A percentile compares a stretch with the other conserved stretches of the same genome.
These are phyloP conservation scores for Podospora comata DNA, from an alignment of 495 filamentous ascomycete species.

Conservation along the genomic window DNA sequence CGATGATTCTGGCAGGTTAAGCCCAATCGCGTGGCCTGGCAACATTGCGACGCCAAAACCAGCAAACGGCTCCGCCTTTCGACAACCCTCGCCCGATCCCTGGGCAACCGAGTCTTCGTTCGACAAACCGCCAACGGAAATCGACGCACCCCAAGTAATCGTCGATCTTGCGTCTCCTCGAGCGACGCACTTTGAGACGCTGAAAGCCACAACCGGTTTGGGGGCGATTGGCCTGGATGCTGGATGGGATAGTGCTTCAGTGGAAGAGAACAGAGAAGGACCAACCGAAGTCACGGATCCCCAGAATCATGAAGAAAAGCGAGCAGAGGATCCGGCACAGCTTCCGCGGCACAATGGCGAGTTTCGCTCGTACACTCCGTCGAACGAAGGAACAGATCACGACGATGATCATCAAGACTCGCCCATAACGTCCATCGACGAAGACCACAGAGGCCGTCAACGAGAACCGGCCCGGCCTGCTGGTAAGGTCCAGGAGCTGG, in stretches of 20 bases:
- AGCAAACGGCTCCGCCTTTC: conserved; percentile 31
- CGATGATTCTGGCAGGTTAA: conserved; percentile 31
- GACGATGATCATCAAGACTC: conserved; percentile 44
- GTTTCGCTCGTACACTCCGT: conserved; percentile 39
- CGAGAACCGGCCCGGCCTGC: conserved; percentile 32
- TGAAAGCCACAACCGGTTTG: neutral
- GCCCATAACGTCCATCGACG: conserved; percentile 54
- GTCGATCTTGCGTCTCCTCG: conserved; percentile 17
- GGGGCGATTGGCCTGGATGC: conserved; percentile 3
- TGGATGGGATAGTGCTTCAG: conserved; percentile 8
- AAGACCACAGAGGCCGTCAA: conserved; percentile 39
- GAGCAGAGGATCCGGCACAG: neutral
- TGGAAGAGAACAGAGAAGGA: neutral
- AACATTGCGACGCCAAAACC: conserved; percentile 36
- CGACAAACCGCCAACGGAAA: conserved; percentile 14
- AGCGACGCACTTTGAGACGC: neutral
- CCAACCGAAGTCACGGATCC: neutral
- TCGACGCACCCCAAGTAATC: conserved; percentile 24
- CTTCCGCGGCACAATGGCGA: conserved; percentile 15
- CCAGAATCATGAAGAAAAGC: neutral
- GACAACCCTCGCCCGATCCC: conserved; percentile 52
- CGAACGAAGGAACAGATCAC: conserved; percentile 40
- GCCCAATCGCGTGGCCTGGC: conserved; percentile 41
- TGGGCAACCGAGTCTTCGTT: conserved; percentile 42
- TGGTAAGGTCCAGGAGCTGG: conserved; percentile 47